A percentile compares a stretch with the other conserved stretches of the same genome.
Evolutionary conservation across 768 basidiomycete genomes (phyloP).

Genomic region (Flagelloscypha sp.): DNA sequence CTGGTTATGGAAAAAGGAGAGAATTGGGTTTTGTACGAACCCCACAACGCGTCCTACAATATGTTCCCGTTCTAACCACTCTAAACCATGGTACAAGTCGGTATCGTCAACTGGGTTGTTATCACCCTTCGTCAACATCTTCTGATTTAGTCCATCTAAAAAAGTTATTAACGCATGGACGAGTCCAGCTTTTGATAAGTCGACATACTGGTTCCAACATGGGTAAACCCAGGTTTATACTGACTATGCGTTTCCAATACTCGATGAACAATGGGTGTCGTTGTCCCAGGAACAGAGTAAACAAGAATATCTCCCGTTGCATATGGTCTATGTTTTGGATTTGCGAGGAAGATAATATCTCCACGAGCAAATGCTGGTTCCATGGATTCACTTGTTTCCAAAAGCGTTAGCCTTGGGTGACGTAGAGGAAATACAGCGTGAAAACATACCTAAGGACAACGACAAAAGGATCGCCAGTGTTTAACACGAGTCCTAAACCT

Average conservation of each 20-base stretch:
- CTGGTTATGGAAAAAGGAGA: background rate
- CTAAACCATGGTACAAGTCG: slow-evolving; percentile 33
- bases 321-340: slow-evolving; percentile 29
- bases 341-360: slow-evolving; percentile 44
- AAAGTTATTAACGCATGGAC: too few relatives aligned
- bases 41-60: slow-evolving; percentile 40
- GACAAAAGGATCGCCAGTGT: slow-evolving; percentile 93
- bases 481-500: slow-evolving; percentile 79
- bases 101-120: slow-evolving; percentile 43
- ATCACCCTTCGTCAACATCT: slow-evolving; percentile 46
- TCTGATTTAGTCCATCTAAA: slow-evolving; percentile 24
- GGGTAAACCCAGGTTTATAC: too few relatives aligned
- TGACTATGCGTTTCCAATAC: slow-evolving; percentile 41
- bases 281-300: slow-evolving; percentile 38
- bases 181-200: too few relatives aligned
- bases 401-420: slow-evolving; percentile 2
- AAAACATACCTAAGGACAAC: slow-evolving; percentile 86
- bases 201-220: too few relatives aligned
- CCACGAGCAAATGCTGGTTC: slow-evolving; percentile 41
- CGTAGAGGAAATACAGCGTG: background rate
- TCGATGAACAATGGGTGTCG: slow-evolving; percentile 45
- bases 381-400: slow-evolving; percentile 32
- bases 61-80: slow-evolving; percentile 35
- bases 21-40: too few relatives aligned
- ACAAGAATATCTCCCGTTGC: slow-evolving; percentile 45